Conservation (phyloP, 805 yeast genomes). For the Yarrowia sp. region DNA sequence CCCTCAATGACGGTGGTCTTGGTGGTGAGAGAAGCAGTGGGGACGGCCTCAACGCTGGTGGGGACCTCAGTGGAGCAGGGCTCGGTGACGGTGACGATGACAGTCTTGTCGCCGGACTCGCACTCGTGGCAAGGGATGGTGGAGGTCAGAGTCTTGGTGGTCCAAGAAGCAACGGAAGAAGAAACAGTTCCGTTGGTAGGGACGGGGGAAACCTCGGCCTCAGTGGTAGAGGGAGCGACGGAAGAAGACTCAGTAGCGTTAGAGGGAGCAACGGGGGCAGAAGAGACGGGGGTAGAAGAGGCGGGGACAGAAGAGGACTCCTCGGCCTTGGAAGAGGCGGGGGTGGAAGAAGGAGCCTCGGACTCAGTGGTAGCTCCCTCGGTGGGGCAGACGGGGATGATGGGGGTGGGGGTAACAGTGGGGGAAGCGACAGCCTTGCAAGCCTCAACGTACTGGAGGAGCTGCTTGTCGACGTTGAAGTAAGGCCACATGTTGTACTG, state of each 20-base stretch:
- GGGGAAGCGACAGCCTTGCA: constrained; percentile 46
- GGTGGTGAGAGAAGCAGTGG: constrained; percentile 57
- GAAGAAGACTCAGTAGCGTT: constrained; percentile 26
- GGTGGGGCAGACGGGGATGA: constrained; percentile 61
- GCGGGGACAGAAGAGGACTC: constrained; percentile 38
- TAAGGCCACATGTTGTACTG: constrained; percentile 20
- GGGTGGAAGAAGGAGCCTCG: constrained; percentile 73
- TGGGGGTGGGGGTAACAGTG: constrained; percentile 80
- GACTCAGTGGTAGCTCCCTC: constrained; percentile 68
- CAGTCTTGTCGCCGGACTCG: constrained; percentile 29
- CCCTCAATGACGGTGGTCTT: constrained; percentile 21
- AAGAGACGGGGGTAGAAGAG: constrained; percentile 63
- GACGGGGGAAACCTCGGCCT: constrained; percentile 26
- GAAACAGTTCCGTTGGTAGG: constrained; percentile 19
- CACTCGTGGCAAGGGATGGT: constrained; percentile 31
- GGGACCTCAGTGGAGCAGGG: constrained; percentile 38
- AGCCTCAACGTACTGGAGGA: constrained; percentile 23
- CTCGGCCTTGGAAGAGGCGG: constrained; percentile 74
- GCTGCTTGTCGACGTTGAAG: constrained; percentile 19
- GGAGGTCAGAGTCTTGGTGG: constrained; percentile 27
- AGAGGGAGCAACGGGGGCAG: constrained; percentile 35
- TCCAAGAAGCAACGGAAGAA: constrained; percentile 24
- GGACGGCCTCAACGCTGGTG: constrained; percentile 75
- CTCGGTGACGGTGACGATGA: constrained; percentile 24
- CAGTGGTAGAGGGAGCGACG: constrained; percentile 19